A percentile compares a stretch with the other conserved stretches of the same genome.
phyloP scores from a whole-genome alignment of 2,329 filamentous ascomycete species.

The Apiospora koreana region DNA sequence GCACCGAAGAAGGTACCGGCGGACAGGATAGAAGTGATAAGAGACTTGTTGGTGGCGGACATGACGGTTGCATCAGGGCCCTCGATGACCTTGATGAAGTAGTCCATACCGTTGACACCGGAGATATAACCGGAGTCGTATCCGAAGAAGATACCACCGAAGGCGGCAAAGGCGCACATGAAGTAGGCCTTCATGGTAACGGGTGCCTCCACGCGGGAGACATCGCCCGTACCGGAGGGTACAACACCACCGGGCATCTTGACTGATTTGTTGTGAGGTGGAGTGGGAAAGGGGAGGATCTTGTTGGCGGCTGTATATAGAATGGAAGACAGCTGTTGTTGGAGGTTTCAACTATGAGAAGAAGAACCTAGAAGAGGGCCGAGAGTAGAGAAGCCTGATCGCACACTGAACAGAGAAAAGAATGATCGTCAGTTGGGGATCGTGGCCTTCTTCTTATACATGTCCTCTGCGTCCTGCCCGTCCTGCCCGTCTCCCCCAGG shows the following conservation, averaged over 20 bases:
- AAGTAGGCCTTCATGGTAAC: constrained; percentile 69
- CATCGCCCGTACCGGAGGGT: constrained; percentile 45
- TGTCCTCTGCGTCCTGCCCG: background rate
- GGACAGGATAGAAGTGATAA: constrained; percentile 76
- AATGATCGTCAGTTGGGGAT: background rate
- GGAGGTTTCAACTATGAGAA: background rate
- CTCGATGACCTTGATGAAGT: constrained; percentile 34
- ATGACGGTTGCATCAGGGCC: constrained; percentile 37
- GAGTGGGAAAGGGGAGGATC: background rate
- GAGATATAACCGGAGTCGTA: constrained; percentile 68
- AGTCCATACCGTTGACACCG: constrained; percentile 40
- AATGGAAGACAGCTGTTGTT: background rate
- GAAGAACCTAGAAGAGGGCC: background rate
- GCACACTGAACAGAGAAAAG: constrained; percentile 4
- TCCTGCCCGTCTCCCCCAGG: background rate
- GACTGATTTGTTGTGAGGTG: constrained; percentile 1
- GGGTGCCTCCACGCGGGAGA: constrained; percentile 65
- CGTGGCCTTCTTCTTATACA: constrained; percentile 7
- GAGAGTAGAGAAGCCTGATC: constrained; percentile 9
- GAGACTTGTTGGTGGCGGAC: constrained; percentile 46
- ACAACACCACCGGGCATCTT: constrained; percentile 33
- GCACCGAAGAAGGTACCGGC: constrained; percentile 78
- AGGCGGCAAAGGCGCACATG: constrained; percentile 70
- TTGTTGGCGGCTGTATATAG: background rate
- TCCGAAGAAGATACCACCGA: constrained; percentile 76